Base-by-base conservation (phyloP, 495 filamentous ascomycete genomes). In the Trichodelitschia bisporula region DNA sequence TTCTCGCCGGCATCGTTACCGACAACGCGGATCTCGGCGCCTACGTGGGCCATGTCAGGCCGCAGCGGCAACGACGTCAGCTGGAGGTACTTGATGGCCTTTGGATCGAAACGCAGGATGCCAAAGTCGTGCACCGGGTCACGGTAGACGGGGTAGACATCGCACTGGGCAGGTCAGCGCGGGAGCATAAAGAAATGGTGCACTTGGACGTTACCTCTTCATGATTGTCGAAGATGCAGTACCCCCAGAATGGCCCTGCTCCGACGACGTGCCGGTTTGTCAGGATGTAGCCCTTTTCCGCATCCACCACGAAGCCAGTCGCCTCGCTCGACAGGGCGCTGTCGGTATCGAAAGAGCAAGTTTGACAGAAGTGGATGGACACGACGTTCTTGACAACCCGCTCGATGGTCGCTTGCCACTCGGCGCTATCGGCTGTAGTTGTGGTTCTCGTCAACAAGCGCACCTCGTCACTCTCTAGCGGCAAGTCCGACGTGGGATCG, bases 1-100 rank as follows among this genome's bases (percentile, higher is more conserved):
- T 99, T 99, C 47, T 99, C 86, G 29, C 86, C 86, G 24, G 86
- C 86, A 56, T 99, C 86, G 47, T 99, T 99, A 54, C 86, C 86
- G 11, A 99, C 86, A 3, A 99, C 89, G 37, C 89, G 58, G 38
- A 99, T 93, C 51, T 95, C 86, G 2, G 69, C 66, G 16, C 86
- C 86, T 18, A 97, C 86, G 29, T 51, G 48, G 20, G 54, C 54
- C 32, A 74, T 66, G 42, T 92, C 82, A n/a, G 86, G 86, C 20
- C 80, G 64, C 13, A 99, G 64, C 28, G 62, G 56, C 17, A 99
- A 61, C 32, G 75, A 71, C 2, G 64, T 64, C 13, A 99, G 61
- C 4, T 72, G 71, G 79, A 95, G 89, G 48, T 95, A 93, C 44
- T 90, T 90, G 49, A 99, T 91, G 3, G 72, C 71, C 44, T 77